Evolutionary conservation across 805 yeast genomes (phyloP), one percentile per base, ranked within the genome.

Genomic region (Brettanomyces naardenensis): DNA sequence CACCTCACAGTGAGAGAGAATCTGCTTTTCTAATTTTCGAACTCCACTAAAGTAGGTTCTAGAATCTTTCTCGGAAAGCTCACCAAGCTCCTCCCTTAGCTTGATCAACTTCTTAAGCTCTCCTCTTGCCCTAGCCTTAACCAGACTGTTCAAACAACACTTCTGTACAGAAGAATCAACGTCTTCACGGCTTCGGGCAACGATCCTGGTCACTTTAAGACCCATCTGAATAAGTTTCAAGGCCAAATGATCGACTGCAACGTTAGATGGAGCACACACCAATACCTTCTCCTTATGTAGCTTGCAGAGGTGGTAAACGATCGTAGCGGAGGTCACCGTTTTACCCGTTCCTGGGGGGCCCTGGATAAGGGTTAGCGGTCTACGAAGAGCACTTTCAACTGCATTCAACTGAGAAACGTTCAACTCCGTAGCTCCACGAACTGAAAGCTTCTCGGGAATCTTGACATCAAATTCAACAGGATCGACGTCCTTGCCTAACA

Each of bases 281-380:
- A 89, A 66, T 6, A 88, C 76, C 44, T 75, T 73, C 34, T 75
- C 78, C 39, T 73, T 73, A 48, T 73, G 75, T 43, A 78, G 52
- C 41, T 75, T 73, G 3, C 78, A 68, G 38, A 87, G 62, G 51
- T 86, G 95, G 48, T 84, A 80, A 22, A 88, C 74, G 41, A 89
- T 84, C 0, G 95, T 80, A 2, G 95, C 90, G 0, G 95, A 86
- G 0, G 95, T 88, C 13, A 86, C 94, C 1, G 97, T 89, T 54
- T 89, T 89, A 56, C 97, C 97, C 0, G 97, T 89, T 45, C 95
- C 95, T 3, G 97, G 97, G 7, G 97, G 97, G 14, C 97, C 97
- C 58, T 89, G 96, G 44, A 87, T 86, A 46, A 87, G 67, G 5
- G 92, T 74, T 31, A 88, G 64, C 2, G 95, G 95, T 46, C 76